phyloP scores from a whole-genome alignment of 768 basidiomycete species.

The Piloderma croceum region DNA sequence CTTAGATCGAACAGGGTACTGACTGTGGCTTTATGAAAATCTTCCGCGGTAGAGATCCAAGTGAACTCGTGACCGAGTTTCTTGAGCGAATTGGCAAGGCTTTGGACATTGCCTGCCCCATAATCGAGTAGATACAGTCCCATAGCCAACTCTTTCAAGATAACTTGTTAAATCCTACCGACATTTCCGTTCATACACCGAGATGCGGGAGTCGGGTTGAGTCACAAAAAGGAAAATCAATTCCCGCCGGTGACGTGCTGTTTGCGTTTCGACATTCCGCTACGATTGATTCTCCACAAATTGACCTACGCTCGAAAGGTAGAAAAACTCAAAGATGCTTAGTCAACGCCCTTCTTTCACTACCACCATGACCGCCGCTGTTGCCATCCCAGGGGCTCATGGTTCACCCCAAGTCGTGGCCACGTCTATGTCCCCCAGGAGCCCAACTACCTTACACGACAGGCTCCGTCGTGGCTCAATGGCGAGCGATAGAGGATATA shows the following conservation, averaged over 20 bases:
- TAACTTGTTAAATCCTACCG: not conserved
- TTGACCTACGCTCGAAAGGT: no score
- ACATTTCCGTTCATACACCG: not conserved
- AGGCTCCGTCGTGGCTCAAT: constrained; percentile 37
- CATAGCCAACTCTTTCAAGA: no score
- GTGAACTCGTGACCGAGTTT: constrained; percentile 81
- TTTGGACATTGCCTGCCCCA: constrained; percentile 92
- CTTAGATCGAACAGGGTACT: constrained; percentile 31
- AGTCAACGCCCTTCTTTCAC: constrained; percentile 3
- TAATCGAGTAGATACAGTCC: constrained; percentile 90
- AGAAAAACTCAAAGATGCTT: not conserved
- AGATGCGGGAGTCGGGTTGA: not conserved
- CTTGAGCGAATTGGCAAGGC: constrained; percentile 85
- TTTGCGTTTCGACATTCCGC: not conserved
- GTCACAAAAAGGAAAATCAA: not conserved
- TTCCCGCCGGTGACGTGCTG: not conserved
- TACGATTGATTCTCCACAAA: not conserved
- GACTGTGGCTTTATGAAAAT: constrained; percentile 87
- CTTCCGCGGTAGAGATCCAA: constrained; percentile 78
- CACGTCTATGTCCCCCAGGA: constrained; percentile 50
- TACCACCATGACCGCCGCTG: constrained; percentile 42
- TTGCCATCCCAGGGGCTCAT: constrained; percentile 38
- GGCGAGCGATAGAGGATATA: constrained; percentile 19
- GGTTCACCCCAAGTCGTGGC: constrained; percentile 31
- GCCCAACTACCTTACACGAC: constrained; percentile 41